Evolutionary conservation across 2,329 filamentous ascomycete species (phyloP).

Genomic region (Claviceps sorghi): DNA sequence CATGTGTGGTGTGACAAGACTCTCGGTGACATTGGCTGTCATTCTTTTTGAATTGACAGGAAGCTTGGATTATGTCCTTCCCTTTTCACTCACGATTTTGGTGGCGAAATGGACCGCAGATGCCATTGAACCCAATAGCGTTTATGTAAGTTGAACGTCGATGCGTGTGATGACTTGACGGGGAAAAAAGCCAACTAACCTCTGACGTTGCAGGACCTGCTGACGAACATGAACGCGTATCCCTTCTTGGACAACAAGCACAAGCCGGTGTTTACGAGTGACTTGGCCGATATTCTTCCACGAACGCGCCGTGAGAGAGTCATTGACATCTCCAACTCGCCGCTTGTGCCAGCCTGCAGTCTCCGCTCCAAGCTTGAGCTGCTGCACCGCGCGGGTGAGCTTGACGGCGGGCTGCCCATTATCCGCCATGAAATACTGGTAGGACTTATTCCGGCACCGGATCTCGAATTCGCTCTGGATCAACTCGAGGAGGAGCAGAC

Average conservation of each 20-base stretch:
- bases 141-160: constrained; percentile 48
- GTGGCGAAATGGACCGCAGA: constrained; percentile 98
- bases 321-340: constrained; percentile 78
- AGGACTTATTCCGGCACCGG: constrained; percentile 83
- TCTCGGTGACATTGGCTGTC: constrained; percentile 86
- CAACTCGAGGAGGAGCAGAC: constrained; percentile 61
- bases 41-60: constrained; percentile 94
- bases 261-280: constrained; percentile 77
- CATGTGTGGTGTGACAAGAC: constrained; percentile 90
- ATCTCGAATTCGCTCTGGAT: constrained; percentile 86
- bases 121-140: constrained; percentile 83
- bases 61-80: constrained; percentile 85
- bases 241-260: constrained; percentile 96
- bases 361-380: constrained; percentile 70
- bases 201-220: constrained; percentile 46
- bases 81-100: constrained; percentile 81
- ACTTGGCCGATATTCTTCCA: constrained; percentile 74
- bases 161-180: neutral
- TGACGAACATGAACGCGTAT: constrained; percentile 95
- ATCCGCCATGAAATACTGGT: constrained; percentile 65
- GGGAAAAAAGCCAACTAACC: constrained; percentile 7
- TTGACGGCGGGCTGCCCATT: constrained; percentile 85
- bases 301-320: constrained; percentile 59
- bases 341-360: constrained; percentile 60
- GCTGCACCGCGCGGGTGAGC: constrained; percentile 71